These are phyloP conservation scores for Solanum chacoense DNA, from an alignment of 305 asterid species.

Conservation along the genomic window DNA sequence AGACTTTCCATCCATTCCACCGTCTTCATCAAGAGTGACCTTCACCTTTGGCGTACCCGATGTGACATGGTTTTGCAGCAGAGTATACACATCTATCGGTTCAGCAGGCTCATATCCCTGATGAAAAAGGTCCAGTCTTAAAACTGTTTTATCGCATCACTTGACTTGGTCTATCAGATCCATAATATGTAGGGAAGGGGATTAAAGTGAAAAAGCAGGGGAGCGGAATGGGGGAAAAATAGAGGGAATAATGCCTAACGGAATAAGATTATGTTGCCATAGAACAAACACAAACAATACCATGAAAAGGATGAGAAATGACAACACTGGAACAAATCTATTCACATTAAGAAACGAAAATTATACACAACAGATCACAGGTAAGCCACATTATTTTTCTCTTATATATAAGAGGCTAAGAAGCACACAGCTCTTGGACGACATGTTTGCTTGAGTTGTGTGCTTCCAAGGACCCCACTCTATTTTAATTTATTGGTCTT, in stretches of 20 bases:
- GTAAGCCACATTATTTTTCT: neutral
- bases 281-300: neutral
- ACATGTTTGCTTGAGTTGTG: neutral
- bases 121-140: neutral
- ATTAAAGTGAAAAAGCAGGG: neutral
- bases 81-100: constrained; percentile 37
- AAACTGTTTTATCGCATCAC: neutral
- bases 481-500: neutral
- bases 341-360: neutral
- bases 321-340: neutral
- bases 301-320: neutral
- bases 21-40: constrained; percentile 15
- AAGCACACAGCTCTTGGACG: neutral
- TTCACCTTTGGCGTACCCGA: constrained; percentile 15
- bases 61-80: constrained; percentile 26
- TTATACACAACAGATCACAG: neutral
- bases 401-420: neutral
- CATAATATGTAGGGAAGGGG: neutral
- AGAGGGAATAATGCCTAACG: neutral
- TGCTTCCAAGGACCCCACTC: neutral
- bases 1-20: constrained; percentile 20
- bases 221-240: neutral
- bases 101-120: constrained; percentile 61
- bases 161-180: neutral
- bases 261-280: neutral